phyloP scores from a whole-genome alignment of 768 basidiomycete species.

The Mycena haematopus region DNA sequence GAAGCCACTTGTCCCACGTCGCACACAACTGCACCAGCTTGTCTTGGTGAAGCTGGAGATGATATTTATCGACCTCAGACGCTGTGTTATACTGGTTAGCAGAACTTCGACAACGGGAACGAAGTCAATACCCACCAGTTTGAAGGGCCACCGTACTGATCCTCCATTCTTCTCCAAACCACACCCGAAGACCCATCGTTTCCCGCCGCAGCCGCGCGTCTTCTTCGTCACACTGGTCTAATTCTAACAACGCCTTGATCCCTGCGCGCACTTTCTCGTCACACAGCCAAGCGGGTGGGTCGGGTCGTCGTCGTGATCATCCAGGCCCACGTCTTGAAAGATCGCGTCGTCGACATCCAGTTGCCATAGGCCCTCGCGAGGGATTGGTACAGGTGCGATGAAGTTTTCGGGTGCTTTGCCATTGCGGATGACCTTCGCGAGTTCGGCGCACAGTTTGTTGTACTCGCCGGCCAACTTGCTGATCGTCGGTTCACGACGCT shows the following conservation, averaged over 20 bases:
- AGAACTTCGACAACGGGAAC: no score
- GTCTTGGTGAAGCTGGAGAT: background rate
- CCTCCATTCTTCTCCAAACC: slow-evolving; percentile 38
- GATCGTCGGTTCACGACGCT: slow-evolving; percentile 8
- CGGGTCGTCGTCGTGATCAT: slow-evolving; percentile 26
- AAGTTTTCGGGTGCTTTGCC: background rate
- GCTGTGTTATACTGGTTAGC: no score
- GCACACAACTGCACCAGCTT: background rate
- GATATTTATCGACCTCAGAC: background rate
- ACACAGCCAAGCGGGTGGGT: slow-evolving; percentile 36
- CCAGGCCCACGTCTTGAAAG: background rate
- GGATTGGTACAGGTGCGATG: background rate
- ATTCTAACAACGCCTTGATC: slow-evolving; percentile 31
- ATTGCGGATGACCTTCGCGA: background rate
- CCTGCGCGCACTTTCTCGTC: slow-evolving; percentile 36
- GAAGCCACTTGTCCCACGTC: no score
- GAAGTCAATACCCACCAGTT: background rate
- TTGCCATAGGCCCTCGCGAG: background rate
- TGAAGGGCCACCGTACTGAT: background rate
- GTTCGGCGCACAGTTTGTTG: slow-evolving; percentile 5
- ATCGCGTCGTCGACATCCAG: slow-evolving; percentile 1
- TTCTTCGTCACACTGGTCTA: slow-evolving; percentile 38
- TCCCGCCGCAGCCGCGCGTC: slow-evolving; percentile 29
- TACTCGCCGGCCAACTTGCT: background rate
- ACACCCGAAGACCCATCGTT: slow-evolving; percentile 32